Base-by-base conservation (phyloP, 169 alveolate genomes). In the Besnoitia besnoiti region DNA sequence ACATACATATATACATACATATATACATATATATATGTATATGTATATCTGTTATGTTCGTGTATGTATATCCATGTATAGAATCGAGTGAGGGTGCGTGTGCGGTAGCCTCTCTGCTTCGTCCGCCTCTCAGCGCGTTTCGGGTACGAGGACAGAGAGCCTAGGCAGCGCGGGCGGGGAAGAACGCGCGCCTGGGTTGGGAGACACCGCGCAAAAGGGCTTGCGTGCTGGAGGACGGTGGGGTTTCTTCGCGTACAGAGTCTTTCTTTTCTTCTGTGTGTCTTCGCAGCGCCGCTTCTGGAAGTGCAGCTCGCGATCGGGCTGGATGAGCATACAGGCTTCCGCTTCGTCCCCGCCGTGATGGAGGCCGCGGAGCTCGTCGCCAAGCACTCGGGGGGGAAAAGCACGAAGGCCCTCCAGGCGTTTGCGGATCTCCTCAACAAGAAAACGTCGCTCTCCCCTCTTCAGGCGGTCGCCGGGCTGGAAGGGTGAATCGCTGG, bases 281-380 rank as follows among this genome's bases (percentile, higher is more conserved):
- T 49, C 59, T 49, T 49, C 24, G 12, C 67, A 55, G 67, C 67
- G 1, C 67, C 67, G 12, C n/a, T 0, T 1, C 67, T 55, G 30
- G n/a, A 55, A 5, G 80, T 67, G 80, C 80, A 67, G 80, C 80
- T 67, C 2, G 47, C 80, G 12, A n/a, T 67, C 10, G 80, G 80
- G 80, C 39, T 35, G 24, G 44, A 30, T 24, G 80, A 67, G n/a
- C 80, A 67, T n/a, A 67, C 46, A 7, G 80, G 80, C 19, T 67
- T 67, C n/a, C 80, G 80, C 4, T n/a, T 67, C 42, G 80, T 33
- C 46, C 7, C 40, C 46, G n/a, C 24, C 80, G 47, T 42, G 1
- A 24, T 16, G n/a, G 44, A 30, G 10, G 80, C 80, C 0, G 80
- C 80, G 14, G 24, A 67, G 46, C 80, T 67, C 80, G 80, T 67